These are phyloP conservation scores for Kwoniella sp. DNA, from an alignment of 768 basidiomycete genomes.

Conservation along the genomic window DNA sequence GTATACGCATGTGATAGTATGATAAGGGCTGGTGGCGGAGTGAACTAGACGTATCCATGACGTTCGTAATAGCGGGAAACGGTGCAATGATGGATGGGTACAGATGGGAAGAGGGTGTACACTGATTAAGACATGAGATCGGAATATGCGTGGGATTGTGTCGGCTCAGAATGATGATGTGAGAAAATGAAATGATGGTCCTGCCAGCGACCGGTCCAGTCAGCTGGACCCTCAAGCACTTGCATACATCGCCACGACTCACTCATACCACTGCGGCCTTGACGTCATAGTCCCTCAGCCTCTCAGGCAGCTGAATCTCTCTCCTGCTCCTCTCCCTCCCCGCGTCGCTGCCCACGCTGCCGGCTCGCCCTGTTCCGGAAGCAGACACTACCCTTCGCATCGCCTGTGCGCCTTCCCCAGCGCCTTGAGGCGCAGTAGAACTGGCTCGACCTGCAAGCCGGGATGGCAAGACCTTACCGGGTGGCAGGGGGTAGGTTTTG, in stretches of 20 bases:
- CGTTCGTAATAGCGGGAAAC: too few species aligned
- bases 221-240: background rate
- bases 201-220: too few species aligned
- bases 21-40: too few species aligned
- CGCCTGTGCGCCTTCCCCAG: background rate
- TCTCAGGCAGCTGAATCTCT: conserved; percentile 24
- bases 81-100: too few species aligned
- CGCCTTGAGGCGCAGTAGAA: background rate
- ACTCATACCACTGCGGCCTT: background rate
- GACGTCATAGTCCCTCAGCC: conserved; percentile 32
- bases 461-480: conserved; percentile 4
- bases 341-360: conserved; percentile 4
- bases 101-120: conserved; percentile 6
- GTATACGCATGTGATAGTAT: too few species aligned
- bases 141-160: background rate
- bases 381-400: background rate
- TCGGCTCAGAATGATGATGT: background rate
- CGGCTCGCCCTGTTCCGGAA: background rate
- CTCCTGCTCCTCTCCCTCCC: conserved; percentile 17
- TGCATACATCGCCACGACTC: background rate
- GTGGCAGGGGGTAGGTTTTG: conserved; percentile 7
- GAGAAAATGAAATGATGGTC: background rate
- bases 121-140: conserved; percentile 5
- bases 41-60: too few species aligned
- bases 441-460: background rate